A percentile compares a stretch with the other conserved stretches of the same genome.
Evolutionary conservation across 2,329 filamentous ascomycete species (phyloP).

Genomic region (Cordyceps cicadae): DNA sequence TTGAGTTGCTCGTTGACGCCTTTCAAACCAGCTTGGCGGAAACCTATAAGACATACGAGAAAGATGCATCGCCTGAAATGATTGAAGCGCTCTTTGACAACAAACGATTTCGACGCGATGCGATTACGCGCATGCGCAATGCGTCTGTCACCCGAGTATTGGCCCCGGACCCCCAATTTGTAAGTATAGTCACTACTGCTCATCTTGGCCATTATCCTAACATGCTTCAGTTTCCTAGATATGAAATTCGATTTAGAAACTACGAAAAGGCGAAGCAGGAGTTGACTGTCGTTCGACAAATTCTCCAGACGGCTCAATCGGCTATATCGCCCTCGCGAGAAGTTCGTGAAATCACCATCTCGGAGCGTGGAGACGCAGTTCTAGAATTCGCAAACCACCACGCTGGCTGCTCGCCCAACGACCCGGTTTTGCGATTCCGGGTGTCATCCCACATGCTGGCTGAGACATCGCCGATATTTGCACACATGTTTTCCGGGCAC

Average conservation of each 20-base stretch:
- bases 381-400: conserved; percentile 42
- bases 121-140: conserved; percentile 39
- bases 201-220: conserved; percentile 7
- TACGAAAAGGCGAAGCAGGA: conserved; percentile 38
- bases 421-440: conserved; percentile 39
- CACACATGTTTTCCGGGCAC: conserved; percentile 34
- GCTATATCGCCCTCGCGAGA: conserved; percentile 31
- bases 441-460: conserved; percentile 43
- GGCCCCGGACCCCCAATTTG: conserved; percentile 36
- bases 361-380: conserved; percentile 38
- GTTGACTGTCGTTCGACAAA: conserved; percentile 29
- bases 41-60: conserved; percentile 39
- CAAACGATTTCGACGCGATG: conserved; percentile 32
- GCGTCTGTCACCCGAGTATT: conserved; percentile 34
- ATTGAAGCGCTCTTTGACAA: conserved; percentile 35
- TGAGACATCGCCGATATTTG: conserved; percentile 45
- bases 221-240: conserved; percentile 30
- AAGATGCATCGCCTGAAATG: conserved; percentile 34
- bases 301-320: conserved; percentile 33
- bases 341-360: conserved; percentile 35
- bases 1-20: conserved; percentile 34
- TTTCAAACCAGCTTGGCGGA: conserved; percentile 33
- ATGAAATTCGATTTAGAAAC: conserved; percentile 39
- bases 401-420: conserved; percentile 21
- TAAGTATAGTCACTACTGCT: conserved; percentile 16